phyloP scores from a whole-genome alignment of 1,284 basidiomycete genomes.

The Sphaerobolus stellatus region DNA sequence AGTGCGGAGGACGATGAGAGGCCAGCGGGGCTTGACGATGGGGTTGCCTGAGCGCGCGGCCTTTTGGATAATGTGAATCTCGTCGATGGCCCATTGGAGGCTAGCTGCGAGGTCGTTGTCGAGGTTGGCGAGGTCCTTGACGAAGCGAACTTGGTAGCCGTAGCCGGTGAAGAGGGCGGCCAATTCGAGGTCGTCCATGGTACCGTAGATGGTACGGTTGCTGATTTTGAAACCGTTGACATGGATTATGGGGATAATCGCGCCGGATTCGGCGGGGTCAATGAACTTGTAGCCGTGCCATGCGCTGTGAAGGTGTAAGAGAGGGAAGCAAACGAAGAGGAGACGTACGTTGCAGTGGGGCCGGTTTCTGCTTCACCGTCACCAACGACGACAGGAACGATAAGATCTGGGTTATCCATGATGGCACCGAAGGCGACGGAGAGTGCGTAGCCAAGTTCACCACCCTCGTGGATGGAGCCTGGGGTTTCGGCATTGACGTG shows the following conservation, averaged over 20 bases:
- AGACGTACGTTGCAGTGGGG: slow-evolving; percentile 63
- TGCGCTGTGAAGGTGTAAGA: slow-evolving; percentile 37
- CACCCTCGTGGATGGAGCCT: slow-evolving; percentile 87
- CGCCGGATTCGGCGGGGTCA: slow-evolving; percentile 88
- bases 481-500: slow-evolving; percentile 81
- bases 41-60: slow-evolving; percentile 75
- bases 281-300: slow-evolving; percentile 89
- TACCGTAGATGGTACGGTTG: slow-evolving; percentile 83
- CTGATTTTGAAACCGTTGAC: slow-evolving; percentile 87
- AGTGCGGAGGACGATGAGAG: slow-evolving; percentile 78
- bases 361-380: slow-evolving; percentile 90
- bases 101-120: slow-evolving; percentile 74
- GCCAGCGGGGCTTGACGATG: slow-evolving; percentile 84
- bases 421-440: slow-evolving; percentile 80
- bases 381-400: slow-evolving; percentile 77
- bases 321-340: not conserved
- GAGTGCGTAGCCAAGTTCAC: slow-evolving; percentile 87
- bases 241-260: slow-evolving; percentile 85
- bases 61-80: slow-evolving; percentile 76
- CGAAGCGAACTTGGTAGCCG: slow-evolving; percentile 84
- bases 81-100: slow-evolving; percentile 78
- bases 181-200: slow-evolving; percentile 87
- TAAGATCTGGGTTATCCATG: slow-evolving; percentile 86
- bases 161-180: slow-evolving; percentile 74
- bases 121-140: slow-evolving; percentile 68